Base-by-base conservation (phyloP, 1,284 basidiomycete species). In the Fomitiporia mediterranea region DNA sequence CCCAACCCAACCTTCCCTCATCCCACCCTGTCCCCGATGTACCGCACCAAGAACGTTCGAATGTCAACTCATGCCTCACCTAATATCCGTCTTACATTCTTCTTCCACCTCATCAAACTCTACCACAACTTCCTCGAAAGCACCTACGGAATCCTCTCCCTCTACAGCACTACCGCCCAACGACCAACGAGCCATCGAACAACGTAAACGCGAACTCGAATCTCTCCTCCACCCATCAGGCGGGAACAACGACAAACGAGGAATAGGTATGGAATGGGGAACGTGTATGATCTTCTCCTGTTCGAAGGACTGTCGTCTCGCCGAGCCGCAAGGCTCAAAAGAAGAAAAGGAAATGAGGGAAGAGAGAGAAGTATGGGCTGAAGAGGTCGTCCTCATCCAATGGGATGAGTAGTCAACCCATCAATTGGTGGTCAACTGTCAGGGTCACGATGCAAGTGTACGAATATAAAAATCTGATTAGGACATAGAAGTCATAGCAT, bases 201-300 rank as follows among this genome's bases (percentile, higher is more conserved):
- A 17, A 6, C 58, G 60, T 23, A 57, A 80, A 55, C 76, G 77
- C 56, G 76, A 75, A 23, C 72, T 89, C 7, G 74, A 83, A 63
- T 68, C 69, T 42, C 74, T 72, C 23, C 65, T 87, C 59, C 78
- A 77, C 62, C 64, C 68, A 19, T 56, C 51, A 35, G 53, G 37
- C 2, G 75, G 71, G 9, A 70, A 72, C 34, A 67, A 72, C 46
- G 25, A 4, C 3, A 13, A 39, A n/a, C 15, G 37, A 39, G 37
- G 37, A 43, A 43, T 6, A 17, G 84, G 82, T 0, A 88, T 93
- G 84, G 87, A 89, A 57, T 93, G 89, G 88, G 91, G 91, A 0
- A 91, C 91, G 2, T 83, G 83, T 57, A 76, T 92, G 74, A 72
- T 93, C 17, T 91, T 91, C 69, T 86, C 85, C 0, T 94, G 91